Percentiles rank a stretch among this genome's conserved stretches.
phyloP scores from a whole-genome alignment of 2,329 filamentous ascomycete species.

The Coleophoma cylindrospora region DNA sequence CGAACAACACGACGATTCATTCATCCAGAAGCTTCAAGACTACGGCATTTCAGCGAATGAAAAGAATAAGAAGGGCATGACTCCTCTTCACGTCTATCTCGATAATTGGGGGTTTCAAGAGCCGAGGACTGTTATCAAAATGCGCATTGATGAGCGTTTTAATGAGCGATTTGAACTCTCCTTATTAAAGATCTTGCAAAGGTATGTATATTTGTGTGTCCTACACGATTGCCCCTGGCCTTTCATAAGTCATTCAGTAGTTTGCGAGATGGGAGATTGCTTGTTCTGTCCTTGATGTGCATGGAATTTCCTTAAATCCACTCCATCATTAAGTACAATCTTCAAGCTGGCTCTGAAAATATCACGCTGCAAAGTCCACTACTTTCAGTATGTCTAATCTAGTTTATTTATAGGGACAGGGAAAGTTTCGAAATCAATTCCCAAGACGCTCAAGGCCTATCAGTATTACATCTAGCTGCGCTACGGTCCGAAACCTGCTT shows the following conservation, averaged over 20 bases:
- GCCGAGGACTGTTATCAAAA: background rate
- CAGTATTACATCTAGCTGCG: slow-evolving; percentile 17
- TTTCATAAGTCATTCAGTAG: background rate
- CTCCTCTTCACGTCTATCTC: slow-evolving; percentile 3
- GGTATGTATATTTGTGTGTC: background rate
- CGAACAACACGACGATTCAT: background rate
- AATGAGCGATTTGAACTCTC: slow-evolving; percentile 1
- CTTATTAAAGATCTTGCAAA: slow-evolving; percentile 1
- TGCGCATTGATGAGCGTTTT: slow-evolving; percentile 1
- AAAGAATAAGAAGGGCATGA: slow-evolving; percentile 2
- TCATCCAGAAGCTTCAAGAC: slow-evolving; percentile 1
- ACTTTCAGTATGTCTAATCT: background rate
- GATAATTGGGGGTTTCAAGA: slow-evolving; percentile 4
- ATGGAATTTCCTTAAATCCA: background rate
- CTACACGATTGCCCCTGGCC: background rate
- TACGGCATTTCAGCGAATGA: slow-evolving; percentile 1
- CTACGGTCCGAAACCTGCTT: slow-evolving; percentile 15
- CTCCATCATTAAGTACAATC: background rate
- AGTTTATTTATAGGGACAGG: background rate
- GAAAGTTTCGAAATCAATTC: slow-evolving; percentile 7
- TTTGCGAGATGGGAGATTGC: too few relatives aligned
- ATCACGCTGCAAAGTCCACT: too few relatives aligned
- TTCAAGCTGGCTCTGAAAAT: too few relatives aligned
- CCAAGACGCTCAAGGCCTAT: slow-evolving; percentile 12
- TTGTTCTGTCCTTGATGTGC: background rate